Conservation (phyloP, 192 early-diverging fungal genomes). For the Backusella liffmaniae region DNA sequence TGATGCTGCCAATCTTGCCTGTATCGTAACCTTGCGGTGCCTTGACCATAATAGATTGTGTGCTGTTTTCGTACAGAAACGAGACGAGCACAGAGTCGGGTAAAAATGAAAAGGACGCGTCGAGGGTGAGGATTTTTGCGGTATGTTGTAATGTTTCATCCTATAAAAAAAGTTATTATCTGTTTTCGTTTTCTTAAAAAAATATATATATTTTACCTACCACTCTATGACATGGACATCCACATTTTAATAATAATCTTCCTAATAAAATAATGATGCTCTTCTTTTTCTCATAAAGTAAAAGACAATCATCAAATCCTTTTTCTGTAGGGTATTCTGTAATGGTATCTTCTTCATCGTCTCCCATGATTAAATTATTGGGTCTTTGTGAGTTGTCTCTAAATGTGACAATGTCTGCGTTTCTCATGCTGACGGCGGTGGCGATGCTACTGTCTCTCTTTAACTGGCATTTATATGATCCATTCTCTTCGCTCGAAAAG, state of each 20-base stretch:
- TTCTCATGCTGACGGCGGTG: conserved; percentile 9
- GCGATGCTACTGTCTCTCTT: conserved; percentile 11
- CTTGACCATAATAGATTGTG: conserved; percentile 64
- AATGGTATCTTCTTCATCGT: conserved; percentile 7
- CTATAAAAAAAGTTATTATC: background rate
- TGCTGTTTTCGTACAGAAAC: conserved; percentile 64
- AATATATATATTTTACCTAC: too few relatives aligned
- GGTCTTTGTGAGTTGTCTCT: conserved; percentile 9
- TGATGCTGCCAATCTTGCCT: conserved; percentile 61
- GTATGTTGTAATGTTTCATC: conserved; percentile 48
- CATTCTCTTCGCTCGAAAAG: background rate
- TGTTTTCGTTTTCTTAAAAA: background rate
- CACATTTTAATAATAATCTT: conserved; percentile 43
- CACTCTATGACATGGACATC: conserved; percentile 47
- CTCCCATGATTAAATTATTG: background rate
- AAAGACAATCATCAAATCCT: background rate
- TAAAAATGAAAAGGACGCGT: conserved; percentile 66
- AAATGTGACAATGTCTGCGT: background rate
- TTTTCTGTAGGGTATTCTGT: background rate
- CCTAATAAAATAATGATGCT: conserved; percentile 43
- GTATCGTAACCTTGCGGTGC: conserved; percentile 64
- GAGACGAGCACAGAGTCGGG: conserved; percentile 70
- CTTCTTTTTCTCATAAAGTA: conserved; percentile 32
- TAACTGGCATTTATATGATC: background rate
- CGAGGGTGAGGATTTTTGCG: conserved; percentile 49